Evolutionary conservation across 768 basidiomycete genomes (phyloP).

Genomic region (Tulasnella sp.): DNA sequence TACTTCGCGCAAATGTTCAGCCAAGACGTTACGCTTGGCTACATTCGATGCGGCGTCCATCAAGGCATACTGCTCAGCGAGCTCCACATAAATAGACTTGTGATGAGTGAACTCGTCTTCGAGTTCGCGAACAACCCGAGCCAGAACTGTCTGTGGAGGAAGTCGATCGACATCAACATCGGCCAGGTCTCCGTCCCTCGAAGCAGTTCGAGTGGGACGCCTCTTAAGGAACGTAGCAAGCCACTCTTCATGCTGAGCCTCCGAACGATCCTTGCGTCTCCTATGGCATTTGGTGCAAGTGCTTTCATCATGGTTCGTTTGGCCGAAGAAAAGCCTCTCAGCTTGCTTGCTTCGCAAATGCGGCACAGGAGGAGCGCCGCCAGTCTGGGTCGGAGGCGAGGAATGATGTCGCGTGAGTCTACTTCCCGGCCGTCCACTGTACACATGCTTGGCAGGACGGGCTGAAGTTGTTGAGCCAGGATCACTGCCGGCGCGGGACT

Average conservation of each 20-base stretch:
- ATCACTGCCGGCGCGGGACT: conserved; percentile 13
- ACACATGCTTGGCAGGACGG: neutral
- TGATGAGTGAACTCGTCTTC: conserved; percentile 95
- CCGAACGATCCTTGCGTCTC: conserved; percentile 25
- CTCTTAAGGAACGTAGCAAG: conserved; percentile 13
- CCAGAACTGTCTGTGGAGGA: conserved; percentile 83
- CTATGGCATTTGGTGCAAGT: conserved; percentile 63
- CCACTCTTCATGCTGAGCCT: conserved; percentile 12
- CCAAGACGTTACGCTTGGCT: conserved; percentile 74
- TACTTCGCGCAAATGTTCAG: conserved; percentile 81
- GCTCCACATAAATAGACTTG: conserved; percentile 81
- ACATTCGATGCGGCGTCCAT: conserved; percentile 82
- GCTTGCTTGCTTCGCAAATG: conserved; percentile 70
- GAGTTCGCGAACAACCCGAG: conserved; percentile 73
- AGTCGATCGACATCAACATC: conserved; percentile 38
- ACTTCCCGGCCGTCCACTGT: neutral
- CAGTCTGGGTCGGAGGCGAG: conserved; percentile 20
- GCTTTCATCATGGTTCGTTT: conserved; percentile 62
- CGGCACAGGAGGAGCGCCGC: conserved; percentile 57
- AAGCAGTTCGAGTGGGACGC: conserved; percentile 7
- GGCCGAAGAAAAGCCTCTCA: conserved; percentile 73
- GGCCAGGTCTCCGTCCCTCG: conserved; percentile 27
- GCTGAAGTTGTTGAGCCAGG: conserved; percentile 19
- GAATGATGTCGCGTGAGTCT: conserved; percentile 18
- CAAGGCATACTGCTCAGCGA: conserved; percentile 86